These are phyloP conservation scores for Aschersonia sp. DNA, from an alignment of 2,329 filamentous ascomycete species.

Conservation along the genomic window DNA sequence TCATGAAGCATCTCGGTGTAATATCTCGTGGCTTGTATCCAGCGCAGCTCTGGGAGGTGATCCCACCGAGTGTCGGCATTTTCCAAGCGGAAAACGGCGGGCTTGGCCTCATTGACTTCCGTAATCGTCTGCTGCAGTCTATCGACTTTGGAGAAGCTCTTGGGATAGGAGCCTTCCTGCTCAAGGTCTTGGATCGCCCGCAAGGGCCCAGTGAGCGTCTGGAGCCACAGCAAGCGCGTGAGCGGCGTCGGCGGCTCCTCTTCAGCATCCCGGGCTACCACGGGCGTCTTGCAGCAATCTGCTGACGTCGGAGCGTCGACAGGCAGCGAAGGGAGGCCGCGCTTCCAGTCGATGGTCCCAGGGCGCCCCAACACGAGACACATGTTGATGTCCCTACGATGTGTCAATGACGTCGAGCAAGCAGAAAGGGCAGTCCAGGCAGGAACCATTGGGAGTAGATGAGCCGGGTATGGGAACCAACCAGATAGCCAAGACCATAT, in stretches of 20 bases:
- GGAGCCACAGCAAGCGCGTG: constrained; percentile 36
- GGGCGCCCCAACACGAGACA: constrained; percentile 38
- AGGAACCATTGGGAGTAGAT: background rate
- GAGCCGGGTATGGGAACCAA: constrained; percentile 5
- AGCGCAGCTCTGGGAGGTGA: constrained; percentile 28
- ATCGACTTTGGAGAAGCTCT: constrained; percentile 39
- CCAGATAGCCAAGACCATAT: constrained; percentile 35
- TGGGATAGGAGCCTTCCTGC: constrained; percentile 38
- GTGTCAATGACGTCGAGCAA: too few species aligned
- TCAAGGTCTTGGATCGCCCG: constrained; percentile 41
- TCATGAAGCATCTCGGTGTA: constrained; percentile 32
- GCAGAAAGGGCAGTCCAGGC: too few species aligned
- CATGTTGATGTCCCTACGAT: constrained; percentile 37
- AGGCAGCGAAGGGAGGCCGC: constrained; percentile 32
- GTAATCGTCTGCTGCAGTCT: constrained; percentile 35
- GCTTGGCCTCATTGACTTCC: constrained; percentile 31
- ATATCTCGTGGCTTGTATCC: constrained; percentile 32
- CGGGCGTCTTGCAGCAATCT: constrained; percentile 30
- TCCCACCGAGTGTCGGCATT: constrained; percentile 46
- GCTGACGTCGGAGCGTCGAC: constrained; percentile 36
- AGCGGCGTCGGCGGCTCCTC: constrained; percentile 41
- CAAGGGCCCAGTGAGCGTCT: constrained; percentile 31
- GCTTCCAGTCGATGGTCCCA: constrained; percentile 36
- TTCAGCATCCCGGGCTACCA: constrained; percentile 29
- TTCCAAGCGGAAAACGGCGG: constrained; percentile 36